Conservation (phyloP, 768 basidiomycete genomes). For the Suillus spraguei region DNA sequence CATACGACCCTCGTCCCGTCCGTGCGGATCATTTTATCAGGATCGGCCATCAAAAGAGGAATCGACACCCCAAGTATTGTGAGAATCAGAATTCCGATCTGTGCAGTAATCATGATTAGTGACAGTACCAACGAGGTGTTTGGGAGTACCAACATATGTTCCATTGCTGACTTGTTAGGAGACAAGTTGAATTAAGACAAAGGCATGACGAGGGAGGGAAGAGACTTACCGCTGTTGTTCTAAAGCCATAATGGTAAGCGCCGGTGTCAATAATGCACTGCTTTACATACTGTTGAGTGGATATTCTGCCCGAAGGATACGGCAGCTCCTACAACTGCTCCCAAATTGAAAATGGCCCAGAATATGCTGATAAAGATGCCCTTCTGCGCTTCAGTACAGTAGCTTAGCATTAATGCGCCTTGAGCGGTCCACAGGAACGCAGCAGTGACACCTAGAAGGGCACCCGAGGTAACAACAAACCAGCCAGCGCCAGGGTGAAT, state of each 20-base stretch:
- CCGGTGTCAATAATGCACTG: not conserved
- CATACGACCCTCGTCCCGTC: constrained; percentile 70
- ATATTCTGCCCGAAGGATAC: constrained; percentile 75
- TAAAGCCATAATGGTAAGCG: constrained; percentile 10
- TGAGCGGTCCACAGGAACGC: constrained; percentile 78
- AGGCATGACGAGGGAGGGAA: not conserved
- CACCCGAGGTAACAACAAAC: constrained; percentile 72
- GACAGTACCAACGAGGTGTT: constrained; percentile 26
- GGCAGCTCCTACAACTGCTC: constrained; percentile 73
- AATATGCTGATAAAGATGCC: constrained; percentile 74
- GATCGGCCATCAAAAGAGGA: constrained; percentile 71
- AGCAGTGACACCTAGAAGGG: constrained; percentile 69
- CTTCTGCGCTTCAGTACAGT: constrained; percentile 77
- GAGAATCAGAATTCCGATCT: constrained; percentile 58
- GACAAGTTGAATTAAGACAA: not conserved
- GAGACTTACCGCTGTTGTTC: constrained; percentile 29
- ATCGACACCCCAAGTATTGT: constrained; percentile 66
- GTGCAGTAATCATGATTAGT: constrained; percentile 40
- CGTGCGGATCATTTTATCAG: constrained; percentile 69
- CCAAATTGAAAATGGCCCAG: constrained; percentile 83
- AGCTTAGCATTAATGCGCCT: constrained; percentile 76
- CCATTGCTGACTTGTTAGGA: constrained; percentile 55
- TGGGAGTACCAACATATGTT: constrained; percentile 60
- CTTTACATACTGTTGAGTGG: constrained; percentile 52
- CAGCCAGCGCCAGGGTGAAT: constrained; percentile 60